Evolutionary conservation across 495 filamentous ascomycete species (phyloP), one percentile per base, ranked within the genome.

Genomic region (Chaetomidium leptoderma): DNA sequence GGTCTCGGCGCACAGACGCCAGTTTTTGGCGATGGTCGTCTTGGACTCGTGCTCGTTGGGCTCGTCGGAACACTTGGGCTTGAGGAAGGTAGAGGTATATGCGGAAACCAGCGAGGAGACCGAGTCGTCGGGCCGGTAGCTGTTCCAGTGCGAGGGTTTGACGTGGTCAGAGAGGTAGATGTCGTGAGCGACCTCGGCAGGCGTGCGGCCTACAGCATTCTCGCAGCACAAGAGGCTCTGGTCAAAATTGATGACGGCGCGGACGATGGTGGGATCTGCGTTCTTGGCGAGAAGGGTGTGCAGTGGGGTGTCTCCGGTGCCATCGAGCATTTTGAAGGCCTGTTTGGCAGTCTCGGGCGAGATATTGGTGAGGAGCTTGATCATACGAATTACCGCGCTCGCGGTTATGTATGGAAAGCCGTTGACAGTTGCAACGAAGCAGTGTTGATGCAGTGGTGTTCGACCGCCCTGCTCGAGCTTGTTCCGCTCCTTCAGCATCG

Each of bases 161-260:
- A 62, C 40, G 1, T 37, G 58, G 26, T 57, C 50, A 2, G 67
- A 35, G 19, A 83, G 63, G 70, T 78, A 81, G 3, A 68, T 62
- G 50, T 83, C 81, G 32, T 79, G 75, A 2, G 83, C 81, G 37
- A 90, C 75, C 53, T 92, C 87, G 21, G 76, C 68, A 0, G 87
- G 83, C 3, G 87, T 92, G 11, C 76, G 78, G 11, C 87, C 88
- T 0, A 84, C 86, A 0, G 86, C 78, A 62, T 88, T 90, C 61
- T 91, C 88, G 35, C 81, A 78, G 63, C 80, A 76, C 0, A 90
- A 67, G 0, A 89, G 72, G 35, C 74, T 75, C 1, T 83, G 81
- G 14, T 81, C 77, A 30, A 74, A 72, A 13, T 80, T 72, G 16
- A 90, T 63, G 36, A 90, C 71, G 8, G 72, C 48, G 6, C 73